Evolutionary conservation across 805 yeast species (phyloP).

Genomic region (Cephaloascus albidus): DNA sequence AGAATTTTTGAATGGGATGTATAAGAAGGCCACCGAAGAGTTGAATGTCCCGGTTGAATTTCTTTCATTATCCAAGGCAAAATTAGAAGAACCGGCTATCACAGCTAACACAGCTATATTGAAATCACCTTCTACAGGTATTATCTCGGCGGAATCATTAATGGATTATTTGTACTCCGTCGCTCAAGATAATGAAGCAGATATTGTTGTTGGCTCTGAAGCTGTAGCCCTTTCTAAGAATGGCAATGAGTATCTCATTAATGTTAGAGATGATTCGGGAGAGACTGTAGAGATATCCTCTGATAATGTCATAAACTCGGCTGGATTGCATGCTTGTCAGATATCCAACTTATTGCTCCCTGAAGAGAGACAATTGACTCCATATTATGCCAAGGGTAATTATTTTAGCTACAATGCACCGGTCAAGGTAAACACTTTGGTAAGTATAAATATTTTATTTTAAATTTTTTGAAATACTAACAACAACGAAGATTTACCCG

Average conservation of each 20-base stretch:
- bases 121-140: conserved; percentile 78
- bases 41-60: conserved; percentile 55
- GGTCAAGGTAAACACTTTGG: conserved; percentile 36
- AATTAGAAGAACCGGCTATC: conserved; percentile 54
- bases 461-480: conserved; percentile 10
- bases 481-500: conserved; percentile 51
- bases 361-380: conserved; percentile 40
- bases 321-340: conserved; percentile 71
- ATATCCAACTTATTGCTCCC: conserved; percentile 68
- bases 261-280: conserved; percentile 18
- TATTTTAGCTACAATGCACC: conserved; percentile 53
- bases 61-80: conserved; percentile 35
- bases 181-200: conserved; percentile 53
- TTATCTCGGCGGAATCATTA: conserved; percentile 71
- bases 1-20: conserved; percentile 46
- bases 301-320: conserved; percentile 61
- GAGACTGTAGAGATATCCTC: conserved; percentile 32
- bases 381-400: conserved; percentile 77
- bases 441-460: background rate
- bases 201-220: conserved; percentile 51
- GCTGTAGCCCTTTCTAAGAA: conserved; percentile 28
- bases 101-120: conserved; percentile 52
- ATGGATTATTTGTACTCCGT: conserved; percentile 48
- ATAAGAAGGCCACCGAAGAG: conserved; percentile 32
- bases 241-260: conserved; percentile 14